Conservation (phyloP, 2,329 filamentous ascomycete species). For the Eutypa lata region DNA sequence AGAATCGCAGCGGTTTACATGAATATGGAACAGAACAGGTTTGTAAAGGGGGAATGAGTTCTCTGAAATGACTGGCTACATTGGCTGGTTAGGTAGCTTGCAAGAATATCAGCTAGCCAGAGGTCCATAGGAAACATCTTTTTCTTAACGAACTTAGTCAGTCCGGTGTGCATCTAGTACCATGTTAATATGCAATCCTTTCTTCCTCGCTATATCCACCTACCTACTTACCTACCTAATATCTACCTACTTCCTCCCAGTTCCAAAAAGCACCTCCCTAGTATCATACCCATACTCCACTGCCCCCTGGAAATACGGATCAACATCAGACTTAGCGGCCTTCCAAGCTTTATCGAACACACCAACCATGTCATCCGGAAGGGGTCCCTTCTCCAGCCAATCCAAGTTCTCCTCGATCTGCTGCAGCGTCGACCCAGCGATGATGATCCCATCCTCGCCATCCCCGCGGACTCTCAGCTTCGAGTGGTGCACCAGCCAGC, state of each 20-base stretch:
- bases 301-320: conserved; percentile 53
- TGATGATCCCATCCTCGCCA: conserved; percentile 55
- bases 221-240: background rate
- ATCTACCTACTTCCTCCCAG: conserved; percentile 1
- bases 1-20: too few species aligned
- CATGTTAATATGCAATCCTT: too few species aligned
- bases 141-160: too few species aligned
- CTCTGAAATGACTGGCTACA: too few species aligned
- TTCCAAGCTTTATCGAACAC: conserved; percentile 74
- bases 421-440: conserved; percentile 52
- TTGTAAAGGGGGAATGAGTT: too few species aligned
- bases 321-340: conserved; percentile 53
- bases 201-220: too few species aligned
- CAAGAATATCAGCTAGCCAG: too few species aligned
- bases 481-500: conserved; percentile 71
- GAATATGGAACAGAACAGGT: too few species aligned
- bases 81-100: too few species aligned
- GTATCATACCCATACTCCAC: conserved; percentile 66
- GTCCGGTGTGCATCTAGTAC: too few species aligned
- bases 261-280: conserved; percentile 53
- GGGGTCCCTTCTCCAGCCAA: conserved; percentile 61
- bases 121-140: too few species aligned
- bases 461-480: conserved; percentile 44
- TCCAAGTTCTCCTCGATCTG: conserved; percentile 56
- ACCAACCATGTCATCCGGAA: conserved; percentile 70